These are phyloP conservation scores for Chlamydomonas sp. DNA, from an alignment of 139 green algal genomes.

Conservation along the genomic window DNA sequence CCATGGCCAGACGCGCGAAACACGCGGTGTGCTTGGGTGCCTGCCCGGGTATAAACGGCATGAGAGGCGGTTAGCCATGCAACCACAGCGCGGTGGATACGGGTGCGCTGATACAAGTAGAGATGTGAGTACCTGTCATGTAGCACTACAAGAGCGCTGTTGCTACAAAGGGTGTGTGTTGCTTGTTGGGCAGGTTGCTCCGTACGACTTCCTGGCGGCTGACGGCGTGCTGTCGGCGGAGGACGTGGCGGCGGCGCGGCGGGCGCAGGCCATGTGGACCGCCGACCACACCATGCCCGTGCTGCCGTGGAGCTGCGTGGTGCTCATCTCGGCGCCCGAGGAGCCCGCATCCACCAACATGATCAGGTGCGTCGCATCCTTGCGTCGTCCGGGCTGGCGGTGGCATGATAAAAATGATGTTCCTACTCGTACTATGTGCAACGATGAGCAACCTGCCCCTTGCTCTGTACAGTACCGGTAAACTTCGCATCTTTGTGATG, in stretches of 20 bases:
- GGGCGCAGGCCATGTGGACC: constrained; percentile 71
- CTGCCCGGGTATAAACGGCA: no score
- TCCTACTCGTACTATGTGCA: no score
- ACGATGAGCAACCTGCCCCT: no score
- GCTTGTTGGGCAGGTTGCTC: constrained; percentile 52
- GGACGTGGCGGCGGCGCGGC: constrained; percentile 44
- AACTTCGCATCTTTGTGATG: not conserved
- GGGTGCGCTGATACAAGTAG: no score
- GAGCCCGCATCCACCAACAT: not conserved
- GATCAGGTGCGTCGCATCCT: constrained; percentile 5
- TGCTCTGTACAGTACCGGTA: no score
- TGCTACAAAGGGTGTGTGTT: not conserved
- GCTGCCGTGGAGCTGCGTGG: constrained; percentile 81
- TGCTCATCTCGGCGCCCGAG: constrained; percentile 76
- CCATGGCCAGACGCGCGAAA: no score
- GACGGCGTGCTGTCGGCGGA: constrained; percentile 68
- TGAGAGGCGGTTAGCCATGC: no score
- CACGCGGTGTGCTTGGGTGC: no score
- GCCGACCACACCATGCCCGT: constrained; percentile 72
- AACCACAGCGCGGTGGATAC: no score
- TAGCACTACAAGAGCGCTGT: no score
- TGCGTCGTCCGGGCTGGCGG: not conserved
- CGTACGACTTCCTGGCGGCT: constrained; percentile 83
- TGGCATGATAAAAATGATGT: no score
- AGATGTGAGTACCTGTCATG: no score